Conservation (phyloP, 306 rosid genomes). For the Quercus engelmannii region DNA sequence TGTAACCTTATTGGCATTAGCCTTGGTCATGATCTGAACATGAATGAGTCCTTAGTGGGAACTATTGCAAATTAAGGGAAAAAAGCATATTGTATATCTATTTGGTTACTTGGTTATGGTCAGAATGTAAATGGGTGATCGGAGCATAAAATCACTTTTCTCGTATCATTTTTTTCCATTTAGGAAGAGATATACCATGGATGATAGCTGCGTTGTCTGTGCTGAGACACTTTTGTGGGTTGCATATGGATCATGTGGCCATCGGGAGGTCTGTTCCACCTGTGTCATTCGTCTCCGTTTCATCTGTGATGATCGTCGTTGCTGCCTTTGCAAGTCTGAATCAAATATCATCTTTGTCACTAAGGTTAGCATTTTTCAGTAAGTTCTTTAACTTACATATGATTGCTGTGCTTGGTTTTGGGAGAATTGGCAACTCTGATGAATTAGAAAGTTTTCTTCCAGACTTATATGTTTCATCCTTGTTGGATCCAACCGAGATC, state of each 20-base stretch:
- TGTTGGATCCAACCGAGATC: neutral
- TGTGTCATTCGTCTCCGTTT: slow-evolving; percentile 96
- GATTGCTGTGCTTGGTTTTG: neutral
- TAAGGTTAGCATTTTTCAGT: slow-evolving; percentile 41
- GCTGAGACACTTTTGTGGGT: slow-evolving; percentile 95
- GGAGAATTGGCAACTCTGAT: neutral
- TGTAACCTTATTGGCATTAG: neutral
- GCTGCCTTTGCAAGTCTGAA: slow-evolving; percentile 90
- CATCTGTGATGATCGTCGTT: slow-evolving; percentile 78
- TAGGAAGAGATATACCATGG: slow-evolving; percentile 43
- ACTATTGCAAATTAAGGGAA: neutral
- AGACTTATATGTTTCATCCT: neutral
- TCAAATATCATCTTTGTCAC: slow-evolving; percentile 67
- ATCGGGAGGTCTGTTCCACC: slow-evolving; percentile 93
- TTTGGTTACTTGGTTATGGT: neutral
- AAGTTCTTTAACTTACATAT: neutral
- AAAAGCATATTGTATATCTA: neutral
- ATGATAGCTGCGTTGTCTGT: slow-evolving; percentile 94
- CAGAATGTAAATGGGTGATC: neutral
- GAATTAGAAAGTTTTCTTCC: neutral
- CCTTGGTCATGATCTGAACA: neutral
- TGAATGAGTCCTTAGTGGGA: neutral
- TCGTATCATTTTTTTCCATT: neutral
- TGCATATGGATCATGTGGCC: slow-evolving; percentile 89
- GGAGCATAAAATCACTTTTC: neutral